These are phyloP conservation scores for Ananas comosus DNA, from an alignment of 176 grass and related monocot genomes.

Conservation along the genomic window DNA sequence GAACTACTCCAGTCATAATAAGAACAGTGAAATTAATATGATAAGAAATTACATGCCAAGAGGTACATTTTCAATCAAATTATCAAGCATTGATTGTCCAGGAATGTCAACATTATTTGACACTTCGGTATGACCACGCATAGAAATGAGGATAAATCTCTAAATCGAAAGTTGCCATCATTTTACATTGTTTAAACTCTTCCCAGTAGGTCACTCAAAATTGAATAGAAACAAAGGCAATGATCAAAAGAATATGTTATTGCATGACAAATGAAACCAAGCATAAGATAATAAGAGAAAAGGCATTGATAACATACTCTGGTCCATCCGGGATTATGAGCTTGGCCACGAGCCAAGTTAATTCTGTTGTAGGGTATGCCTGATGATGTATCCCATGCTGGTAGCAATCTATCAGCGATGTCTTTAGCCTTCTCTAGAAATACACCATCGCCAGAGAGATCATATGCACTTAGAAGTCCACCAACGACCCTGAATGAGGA, in stretches of 20 bases:
- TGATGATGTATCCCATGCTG: slow-evolving; percentile 95
- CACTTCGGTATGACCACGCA: too few relatives aligned
- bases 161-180: too few relatives aligned
- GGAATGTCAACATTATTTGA: too few relatives aligned
- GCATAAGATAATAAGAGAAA: slow-evolving; percentile 12
- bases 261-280: neutral
- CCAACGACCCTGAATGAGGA: slow-evolving; percentile 77
- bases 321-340: slow-evolving; percentile 98
- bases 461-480: slow-evolving; percentile 85
- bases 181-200: too few relatives aligned
- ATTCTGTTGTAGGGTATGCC: slow-evolving; percentile 94
- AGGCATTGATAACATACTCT: slow-evolving; percentile 40
- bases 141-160: too few relatives aligned
- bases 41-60: too few relatives aligned
- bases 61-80: too few relatives aligned
- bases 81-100: too few relatives aligned
- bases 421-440: slow-evolving; percentile 97
- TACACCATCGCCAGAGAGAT: slow-evolving; percentile 81
- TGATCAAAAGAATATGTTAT: neutral
- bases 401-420: slow-evolving; percentile 84
- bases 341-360: slow-evolving; percentile 79
- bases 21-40: too few relatives aligned
- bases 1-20: too few relatives aligned
- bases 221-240: neutral
- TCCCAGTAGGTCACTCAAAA: neutral